Base-by-base conservation (phyloP, 164 flowering plant species). In the Liquidambar formosana region DNA sequence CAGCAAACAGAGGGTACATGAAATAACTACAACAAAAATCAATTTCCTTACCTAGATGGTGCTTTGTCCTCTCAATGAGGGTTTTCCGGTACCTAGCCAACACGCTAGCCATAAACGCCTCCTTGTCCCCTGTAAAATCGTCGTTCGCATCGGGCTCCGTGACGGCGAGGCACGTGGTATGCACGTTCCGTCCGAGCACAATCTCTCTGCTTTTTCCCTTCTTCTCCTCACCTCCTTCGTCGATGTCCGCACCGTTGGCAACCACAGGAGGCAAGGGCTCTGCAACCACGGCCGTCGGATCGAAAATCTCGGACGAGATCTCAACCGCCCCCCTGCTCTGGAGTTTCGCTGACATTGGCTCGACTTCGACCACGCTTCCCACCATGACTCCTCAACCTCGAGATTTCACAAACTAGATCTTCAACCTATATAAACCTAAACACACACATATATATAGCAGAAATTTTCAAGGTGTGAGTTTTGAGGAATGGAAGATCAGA, bases 111-210 rank as follows among this genome's bases (percentile, higher is more conserved):
- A 96, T 96, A 66, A 82, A 79, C 25, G 98, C 99, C 13, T 96
- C 99, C 80, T 86, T 82, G 45, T 93, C 99, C 1, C 99, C 98
- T 1, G 98, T 96, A 14, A 82, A 70, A 58, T 93, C 98, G 54
- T 96, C 99, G 61, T 96, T 88, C 1, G 82, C 85, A 1, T 90
- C 98, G 1, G 98, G 99, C 75, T 96, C 99, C 49, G 88, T 89
- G n/a, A 96, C 85, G 49, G 78, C 89, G 11, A 86, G 79, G 74
- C 89, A 88, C 70, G 80, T 49, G n/a, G 95, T 88, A 66, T 92
- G 98, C 56, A 96, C 83, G 78, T 93, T 96, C 80, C 83, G 77
- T 19, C 98, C 99, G 9, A 96, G 76, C 65, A 93, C 95, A 22
- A 93, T 88, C 81, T 82, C 89, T 67, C 79, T 81, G 12, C n/a